Base-by-base conservation (phyloP, 2,329 filamentous ascomycete genomes). In the Verticillium klebahnii region DNA sequence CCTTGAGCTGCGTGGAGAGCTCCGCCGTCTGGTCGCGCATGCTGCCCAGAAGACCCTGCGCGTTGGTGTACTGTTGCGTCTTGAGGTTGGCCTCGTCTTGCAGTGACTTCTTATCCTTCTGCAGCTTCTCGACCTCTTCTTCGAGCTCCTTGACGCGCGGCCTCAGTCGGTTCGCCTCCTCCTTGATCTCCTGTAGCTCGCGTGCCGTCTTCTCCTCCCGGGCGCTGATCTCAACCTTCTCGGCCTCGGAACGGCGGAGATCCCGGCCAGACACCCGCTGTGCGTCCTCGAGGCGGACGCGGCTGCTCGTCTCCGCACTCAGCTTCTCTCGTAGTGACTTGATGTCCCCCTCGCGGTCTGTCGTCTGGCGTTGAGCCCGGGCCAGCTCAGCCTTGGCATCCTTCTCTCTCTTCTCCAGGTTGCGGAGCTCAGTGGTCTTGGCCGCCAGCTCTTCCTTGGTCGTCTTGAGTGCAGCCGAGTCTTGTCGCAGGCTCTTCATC, bases 11-110 rank as follows among this genome's bases (percentile, higher is more conserved):
- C 67, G 92, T 90, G 5, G 89, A 88, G 70, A 98, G 85, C 77
- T 99, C 95, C 1, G 90, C 85, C 0, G 89, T 90, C 77, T 98
- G 93, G 69, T 97, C 93, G 64, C 93, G 91, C 92, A 98, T 95
- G 72, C 91, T 96, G 69, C 89, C 89, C 73, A 98, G 87, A 15
- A 97, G 78, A 58, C 89, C 90, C 73, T 98, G 92, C 0, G 92
- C 90, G 67, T 89, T 96, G 60, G 85, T 85, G 70, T 96, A 93
- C 74, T 97, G 92, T 45, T 92, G 91, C 2, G 86, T 85, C 79
- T 95, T 96, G 63, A 97, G 83, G 60, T 93, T 86, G 0, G 91
- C 85, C 68, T 98, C 93, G 67, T 97, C 92, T 52, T 88, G 85
- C 23, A 93, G 78, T 19, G 82, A 80, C 6, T 82, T 82, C 36